A percentile compares a stretch with the other conserved stretches of the same genome.
Evolutionary conservation across 768 basidiomycete genomes (phyloP).

Genomic region (Lactarius akahatsu): DNA sequence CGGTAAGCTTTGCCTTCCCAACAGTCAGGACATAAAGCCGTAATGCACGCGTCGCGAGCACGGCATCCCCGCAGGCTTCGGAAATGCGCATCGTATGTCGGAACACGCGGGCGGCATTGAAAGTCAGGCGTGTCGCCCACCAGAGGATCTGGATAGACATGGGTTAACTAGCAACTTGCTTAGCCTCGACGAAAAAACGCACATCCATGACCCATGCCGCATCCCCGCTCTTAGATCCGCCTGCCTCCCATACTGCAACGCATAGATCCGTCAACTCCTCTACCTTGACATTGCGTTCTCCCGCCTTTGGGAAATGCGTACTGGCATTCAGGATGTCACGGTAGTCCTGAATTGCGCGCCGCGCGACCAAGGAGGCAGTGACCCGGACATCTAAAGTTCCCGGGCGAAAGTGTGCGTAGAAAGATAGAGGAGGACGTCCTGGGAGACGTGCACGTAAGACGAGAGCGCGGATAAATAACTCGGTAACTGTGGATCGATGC

Average conservation of each 20-base stretch:
- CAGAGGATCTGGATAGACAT: slow-evolving; percentile 63
- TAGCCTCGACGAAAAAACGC: slow-evolving; percentile 35
- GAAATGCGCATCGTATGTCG: slow-evolving; percentile 82
- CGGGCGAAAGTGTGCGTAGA: slow-evolving; percentile 15
- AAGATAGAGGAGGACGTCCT: slow-evolving; percentile 9
- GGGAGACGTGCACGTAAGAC: slow-evolving; percentile 43
- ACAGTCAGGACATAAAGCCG: slow-evolving; percentile 83
- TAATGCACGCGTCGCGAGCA: slow-evolving; percentile 72
- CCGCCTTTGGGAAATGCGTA: slow-evolving; percentile 79
- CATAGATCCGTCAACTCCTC: slow-evolving; percentile 82
- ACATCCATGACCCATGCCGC: slow-evolving; percentile 84
- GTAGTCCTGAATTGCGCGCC: slow-evolving; percentile 69
- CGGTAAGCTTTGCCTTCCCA: slow-evolving; percentile 74
- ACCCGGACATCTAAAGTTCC: slow-evolving; percentile 28
- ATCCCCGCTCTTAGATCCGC: slow-evolving; percentile 59
- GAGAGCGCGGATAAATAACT: slow-evolving; percentile 73
- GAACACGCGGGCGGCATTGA: slow-evolving; percentile 84
- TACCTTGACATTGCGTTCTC: slow-evolving; percentile 72
- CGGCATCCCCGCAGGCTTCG: slow-evolving; percentile 55
- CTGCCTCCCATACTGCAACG: slow-evolving; percentile 78
- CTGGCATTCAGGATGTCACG: slow-evolving; percentile 62
- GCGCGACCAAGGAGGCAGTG: slow-evolving; percentile 58
- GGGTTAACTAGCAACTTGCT: not conserved
- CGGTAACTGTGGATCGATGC: slow-evolving; percentile 68
- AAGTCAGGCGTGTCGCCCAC: slow-evolving; percentile 93